Evolutionary conservation across 208 protist genomes (phyloP), one percentile per base, ranked within the genome.

Genomic region (Porcisia deanei): DNA sequence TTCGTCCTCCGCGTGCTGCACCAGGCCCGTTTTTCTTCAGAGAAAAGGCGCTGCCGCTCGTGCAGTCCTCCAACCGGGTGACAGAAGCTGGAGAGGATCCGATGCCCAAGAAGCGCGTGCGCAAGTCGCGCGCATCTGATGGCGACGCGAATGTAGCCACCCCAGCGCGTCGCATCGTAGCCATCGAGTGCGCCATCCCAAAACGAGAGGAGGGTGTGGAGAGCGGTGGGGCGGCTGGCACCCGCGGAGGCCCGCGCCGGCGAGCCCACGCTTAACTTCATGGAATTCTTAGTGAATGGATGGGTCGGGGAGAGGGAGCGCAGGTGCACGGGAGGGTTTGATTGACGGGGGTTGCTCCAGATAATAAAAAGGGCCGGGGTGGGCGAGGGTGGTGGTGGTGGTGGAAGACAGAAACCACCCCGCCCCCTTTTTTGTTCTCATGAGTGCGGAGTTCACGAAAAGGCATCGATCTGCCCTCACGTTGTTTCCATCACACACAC

Each of bases 1-100:
- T 87, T 34, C 83, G 83, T 0, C 79, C 83, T 1, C 83, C 83
- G 12, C 83, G 83, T 30, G 55, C 37, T 12, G 78, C 84, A 1
- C 83, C 78, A 18, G 83, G 80, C 0, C 68, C 79, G 0, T 92
- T 92, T 59, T 73, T 68, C 49, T 66, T 85, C 18, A 49, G 52
- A 16, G 75, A 75, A 30, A 64, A 54, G 34, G 37, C 58, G 5
- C 52, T 10, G 45, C 54, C 55, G 67, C 10, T 53, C 9, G 39
- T 18, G 37, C 37, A 66, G 39, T 47, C 39, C 20, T 47, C 61
- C 39, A 66, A 18, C 39, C 4, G 8, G 30, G 66, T 12, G 25
- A 22, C 25, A 70, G 49, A 20, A 37, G 61, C 2, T 22, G 75
- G 22, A 25, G 9, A 9, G 8, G 67, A 58, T 8, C 45, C 20